Evolutionary conservation across 192 early-diverging fungal genomes (phyloP).

Genomic region (Thamnidium elegans): DNA sequence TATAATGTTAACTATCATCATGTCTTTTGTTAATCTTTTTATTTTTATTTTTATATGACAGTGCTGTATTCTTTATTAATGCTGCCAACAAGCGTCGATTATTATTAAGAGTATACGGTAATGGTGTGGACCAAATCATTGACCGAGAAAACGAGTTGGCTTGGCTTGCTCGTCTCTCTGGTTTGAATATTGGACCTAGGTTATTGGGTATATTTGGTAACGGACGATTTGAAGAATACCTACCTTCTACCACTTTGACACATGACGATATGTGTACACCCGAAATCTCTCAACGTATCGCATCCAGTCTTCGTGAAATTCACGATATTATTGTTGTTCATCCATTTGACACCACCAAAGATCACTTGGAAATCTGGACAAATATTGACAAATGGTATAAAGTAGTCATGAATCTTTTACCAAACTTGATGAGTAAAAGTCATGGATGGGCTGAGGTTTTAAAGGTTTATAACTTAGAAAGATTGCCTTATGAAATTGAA

Average conservation of each 20-base stretch:
- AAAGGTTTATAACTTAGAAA: conserved; percentile 37
- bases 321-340: conserved; percentile 67
- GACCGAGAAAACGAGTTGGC: conserved; percentile 75
- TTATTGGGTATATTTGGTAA: conserved; percentile 76
- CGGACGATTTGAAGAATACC: conserved; percentile 80
- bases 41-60: not conserved
- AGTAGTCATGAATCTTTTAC: conserved; percentile 22
- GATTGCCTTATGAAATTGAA: conserved; percentile 50
- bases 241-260: conserved; percentile 70
- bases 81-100: conserved; percentile 13
- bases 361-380: conserved; percentile 56
- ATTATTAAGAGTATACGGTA: conserved; percentile 76
- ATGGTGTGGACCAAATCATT: conserved; percentile 76
- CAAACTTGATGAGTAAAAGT: conserved; percentile 15
- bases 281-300: conserved; percentile 66
- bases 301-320: conserved; percentile 61
- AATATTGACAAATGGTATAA: conserved; percentile 64
- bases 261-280: conserved; percentile 65
- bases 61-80: conserved; percentile 31
- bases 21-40: not conserved
- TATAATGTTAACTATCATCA: not conserved
- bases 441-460: conserved; percentile 9
- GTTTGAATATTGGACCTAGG: conserved; percentile 69
- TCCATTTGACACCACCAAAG: conserved; percentile 42
- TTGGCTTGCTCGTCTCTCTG: conserved; percentile 70